Percentiles rank a stretch among this genome's conserved stretches.
Conservation (phyloP, 805 yeast species). For the Candida ponderosae region DNA sequence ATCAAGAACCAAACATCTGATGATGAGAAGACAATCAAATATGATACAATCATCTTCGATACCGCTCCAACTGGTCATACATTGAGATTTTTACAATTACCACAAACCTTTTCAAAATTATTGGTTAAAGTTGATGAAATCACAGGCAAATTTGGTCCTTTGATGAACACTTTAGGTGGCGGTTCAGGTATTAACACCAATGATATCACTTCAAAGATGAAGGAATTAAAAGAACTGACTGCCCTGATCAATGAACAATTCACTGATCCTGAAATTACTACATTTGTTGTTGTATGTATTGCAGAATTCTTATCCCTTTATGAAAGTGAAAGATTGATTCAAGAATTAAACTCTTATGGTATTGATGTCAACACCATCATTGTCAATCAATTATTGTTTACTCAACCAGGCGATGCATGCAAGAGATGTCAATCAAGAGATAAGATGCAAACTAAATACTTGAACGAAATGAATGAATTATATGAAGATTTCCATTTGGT, state of each 20-base stretch:
- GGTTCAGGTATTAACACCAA: constrained; percentile 39
- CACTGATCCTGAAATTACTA: constrained; percentile 92
- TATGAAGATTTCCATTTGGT: constrained; percentile 97
- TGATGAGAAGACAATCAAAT: constrained; percentile 37
- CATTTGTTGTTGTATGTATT: constrained; percentile 94
- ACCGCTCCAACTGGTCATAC: constrained; percentile 99
- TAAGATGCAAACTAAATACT: constrained; percentile 92
- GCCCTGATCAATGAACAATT: constrained; percentile 89
- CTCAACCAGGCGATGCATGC: constrained; percentile 70
- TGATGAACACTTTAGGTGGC: constrained; percentile 73
- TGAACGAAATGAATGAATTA: constrained; percentile 91
- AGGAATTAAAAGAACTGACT: constrained; percentile 73
- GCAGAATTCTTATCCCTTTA: constrained; percentile 93
- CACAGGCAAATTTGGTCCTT: constrained; percentile 82
- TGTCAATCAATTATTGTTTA: constrained; percentile 87
- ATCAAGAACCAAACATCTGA: constrained; percentile 62
- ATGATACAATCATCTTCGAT: constrained; percentile 89
- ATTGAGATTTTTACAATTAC: constrained; percentile 87
- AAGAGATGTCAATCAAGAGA: constrained; percentile 88
- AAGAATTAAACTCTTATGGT: constrained; percentile 87
- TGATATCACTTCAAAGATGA: constrained; percentile 73
- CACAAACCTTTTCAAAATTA: constrained; percentile 83
- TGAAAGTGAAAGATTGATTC: constrained; percentile 97
- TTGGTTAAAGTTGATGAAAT: constrained; percentile 82
- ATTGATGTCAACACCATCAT: constrained; percentile 97